Conservation (phyloP, 176 grass and related monocot species). For the Musa itinerans region DNA sequence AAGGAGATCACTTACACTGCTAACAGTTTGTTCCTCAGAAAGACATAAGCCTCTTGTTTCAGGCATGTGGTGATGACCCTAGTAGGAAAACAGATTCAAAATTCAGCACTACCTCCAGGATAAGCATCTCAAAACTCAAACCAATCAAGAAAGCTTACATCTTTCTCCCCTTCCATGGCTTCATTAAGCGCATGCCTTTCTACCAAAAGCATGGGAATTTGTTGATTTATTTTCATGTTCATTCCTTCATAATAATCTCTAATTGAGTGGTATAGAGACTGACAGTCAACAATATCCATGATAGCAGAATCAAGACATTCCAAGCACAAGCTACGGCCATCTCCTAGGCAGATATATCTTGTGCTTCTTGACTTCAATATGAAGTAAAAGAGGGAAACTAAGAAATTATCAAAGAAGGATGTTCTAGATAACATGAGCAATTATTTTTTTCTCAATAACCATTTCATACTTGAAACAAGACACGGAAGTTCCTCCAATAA, state of each 20-base stretch:
- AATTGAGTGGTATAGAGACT: conserved; percentile 87
- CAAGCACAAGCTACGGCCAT: conserved; percentile 76
- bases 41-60: conserved; percentile 94
- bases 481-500: neutral
- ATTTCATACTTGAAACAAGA: neutral
- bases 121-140: neutral
- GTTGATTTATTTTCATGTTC: conserved; percentile 97
- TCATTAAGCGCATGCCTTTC: conserved; percentile 97
- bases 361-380: conserved; percentile 59
- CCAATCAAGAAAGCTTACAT: conserved; percentile 35
- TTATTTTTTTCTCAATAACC: neutral
- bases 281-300: conserved; percentile 93
- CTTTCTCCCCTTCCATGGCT: conserved; percentile 96
- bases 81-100: conserved; percentile 6
- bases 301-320: conserved; percentile 92
- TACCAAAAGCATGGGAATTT: conserved; percentile 97
- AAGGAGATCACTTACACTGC: conserved; percentile 48
- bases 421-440: neutral
- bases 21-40: conserved; percentile 94
- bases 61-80: conserved; percentile 91
- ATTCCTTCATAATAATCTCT: conserved; percentile 99
- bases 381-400: conserved; percentile 8
- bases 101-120: neutral
- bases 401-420: neutral
- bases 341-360: conserved; percentile 76